These are phyloP conservation scores for Magnolia sinica DNA, from an alignment of 164 flowering plant species.

Conservation along the genomic window DNA sequence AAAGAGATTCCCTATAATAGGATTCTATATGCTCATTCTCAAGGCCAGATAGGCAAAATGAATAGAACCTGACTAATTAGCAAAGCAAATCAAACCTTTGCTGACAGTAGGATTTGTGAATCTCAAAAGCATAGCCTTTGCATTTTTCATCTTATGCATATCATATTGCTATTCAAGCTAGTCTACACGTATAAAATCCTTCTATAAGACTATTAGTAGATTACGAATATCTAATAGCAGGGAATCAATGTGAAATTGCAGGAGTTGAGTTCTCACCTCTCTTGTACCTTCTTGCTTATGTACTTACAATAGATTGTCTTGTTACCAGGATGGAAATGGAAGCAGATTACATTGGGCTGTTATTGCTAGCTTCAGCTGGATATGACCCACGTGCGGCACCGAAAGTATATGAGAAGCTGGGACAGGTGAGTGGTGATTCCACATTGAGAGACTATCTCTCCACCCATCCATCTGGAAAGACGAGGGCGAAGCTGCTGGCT, in stretches of 20 bases:
- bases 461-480: slow-evolving; percentile 95
- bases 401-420: slow-evolving; percentile 75
- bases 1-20: too few species aligned
- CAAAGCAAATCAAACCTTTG: too few species aligned
- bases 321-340: slow-evolving; percentile 88
- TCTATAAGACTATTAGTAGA: not conserved
- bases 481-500: slow-evolving; percentile 66
- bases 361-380: slow-evolving; percentile 86
- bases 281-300: too few species aligned
- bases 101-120: too few species aligned
- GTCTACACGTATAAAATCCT: not conserved
- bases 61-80: too few species aligned
- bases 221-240: not conserved
- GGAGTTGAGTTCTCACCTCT: not conserved
- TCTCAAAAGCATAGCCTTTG: too few species aligned
- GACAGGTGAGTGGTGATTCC: slow-evolving; percentile 60
- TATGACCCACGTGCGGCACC: slow-evolving; percentile 94
- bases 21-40: too few species aligned
- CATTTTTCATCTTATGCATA: too few species aligned
- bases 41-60: too few species aligned
- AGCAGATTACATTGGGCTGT: slow-evolving; percentile 91
- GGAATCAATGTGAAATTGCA: not conserved
- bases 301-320: too few species aligned
- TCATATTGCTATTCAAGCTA: too few species aligned
- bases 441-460: slow-evolving; percentile 70